Percentiles rank a stretch among this genome's conserved stretches.
Evolutionary conservation across 1,284 basidiomycete genomes (phyloP).

Genomic region (Puccinia coronata): DNA sequence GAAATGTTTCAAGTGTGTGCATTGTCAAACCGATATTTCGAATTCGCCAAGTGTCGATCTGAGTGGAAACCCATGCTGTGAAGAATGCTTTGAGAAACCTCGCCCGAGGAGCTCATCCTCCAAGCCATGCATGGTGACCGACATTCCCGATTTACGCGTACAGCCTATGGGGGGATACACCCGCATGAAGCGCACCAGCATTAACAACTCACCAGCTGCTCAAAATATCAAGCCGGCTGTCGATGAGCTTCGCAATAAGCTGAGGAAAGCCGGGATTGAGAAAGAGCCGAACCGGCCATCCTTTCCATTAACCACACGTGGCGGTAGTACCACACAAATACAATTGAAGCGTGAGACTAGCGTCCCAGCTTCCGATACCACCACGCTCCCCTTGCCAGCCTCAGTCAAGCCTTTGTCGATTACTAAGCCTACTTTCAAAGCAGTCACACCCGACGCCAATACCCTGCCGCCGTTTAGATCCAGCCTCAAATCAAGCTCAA

Average conservation of each 20-base stretch:
- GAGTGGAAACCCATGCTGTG: slow-evolving; percentile 44
- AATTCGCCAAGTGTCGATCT: slow-evolving; percentile 36
- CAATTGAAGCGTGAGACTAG: not conserved
- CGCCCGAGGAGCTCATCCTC: not conserved
- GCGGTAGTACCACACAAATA: not conserved
- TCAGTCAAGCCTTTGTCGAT: slow-evolving; percentile 21
- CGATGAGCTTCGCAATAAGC: slow-evolving; percentile 44
- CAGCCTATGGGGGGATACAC: not conserved
- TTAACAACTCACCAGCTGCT: slow-evolving; percentile 33
- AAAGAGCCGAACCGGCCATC: slow-evolving; percentile 1
- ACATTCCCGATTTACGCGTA: slow-evolving; percentile 41
- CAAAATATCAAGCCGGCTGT: slow-evolving; percentile 40
- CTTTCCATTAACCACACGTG: not conserved
- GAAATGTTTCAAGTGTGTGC: slow-evolving; percentile 49
- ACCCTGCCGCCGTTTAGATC: not conserved
- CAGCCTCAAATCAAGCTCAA: slow-evolving; percentile 16
- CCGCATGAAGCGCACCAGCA: slow-evolving; percentile 4
- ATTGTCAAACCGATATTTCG: slow-evolving; percentile 40
- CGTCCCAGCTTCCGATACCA: not conserved
- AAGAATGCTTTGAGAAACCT: slow-evolving; percentile 45
- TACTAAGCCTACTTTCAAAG: not conserved
- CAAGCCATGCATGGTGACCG: slow-evolving; percentile 24
- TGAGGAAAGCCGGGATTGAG: slow-evolving; percentile 40
- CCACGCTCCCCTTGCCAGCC: not conserved
- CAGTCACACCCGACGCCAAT: not conserved